These are phyloP conservation scores for Ichthyophthirius multifiliis DNA, from an alignment of 169 alveolate species.

Conservation along the genomic window DNA sequence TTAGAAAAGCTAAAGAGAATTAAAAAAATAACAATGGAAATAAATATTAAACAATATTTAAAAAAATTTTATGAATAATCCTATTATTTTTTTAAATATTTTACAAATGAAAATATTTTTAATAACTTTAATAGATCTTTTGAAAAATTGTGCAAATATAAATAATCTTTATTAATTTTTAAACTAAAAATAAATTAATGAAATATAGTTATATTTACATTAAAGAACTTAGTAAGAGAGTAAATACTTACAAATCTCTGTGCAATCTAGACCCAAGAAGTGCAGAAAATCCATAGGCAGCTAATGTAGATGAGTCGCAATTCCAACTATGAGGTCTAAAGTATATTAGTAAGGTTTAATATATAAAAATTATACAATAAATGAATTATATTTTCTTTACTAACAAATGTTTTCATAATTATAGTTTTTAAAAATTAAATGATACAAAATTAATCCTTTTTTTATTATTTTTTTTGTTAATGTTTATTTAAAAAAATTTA, in stretches of 20 bases:
- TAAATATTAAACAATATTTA: background rate
- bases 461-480: background rate
- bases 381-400: background rate
- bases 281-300: background rate
- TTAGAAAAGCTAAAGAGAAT: background rate
- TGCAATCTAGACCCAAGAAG: background rate
- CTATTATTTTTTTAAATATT: background rate
- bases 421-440: background rate
- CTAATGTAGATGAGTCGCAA: background rate
- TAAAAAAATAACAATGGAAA: background rate
- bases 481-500: background rate
- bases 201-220: background rate
- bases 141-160: background rate
- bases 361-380: background rate
- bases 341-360: background rate
- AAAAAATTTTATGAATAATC: background rate
- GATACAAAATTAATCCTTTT: background rate
- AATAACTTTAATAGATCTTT: background rate
- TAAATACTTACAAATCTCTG: background rate
- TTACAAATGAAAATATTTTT: background rate
- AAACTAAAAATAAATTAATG: background rate
- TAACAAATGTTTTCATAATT: background rate
- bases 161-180: background rate
- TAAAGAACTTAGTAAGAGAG: background rate
- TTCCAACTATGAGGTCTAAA: background rate